Base-by-base conservation (phyloP, 805 yeast genomes). In the Wickerhamomyces pijperi region DNA sequence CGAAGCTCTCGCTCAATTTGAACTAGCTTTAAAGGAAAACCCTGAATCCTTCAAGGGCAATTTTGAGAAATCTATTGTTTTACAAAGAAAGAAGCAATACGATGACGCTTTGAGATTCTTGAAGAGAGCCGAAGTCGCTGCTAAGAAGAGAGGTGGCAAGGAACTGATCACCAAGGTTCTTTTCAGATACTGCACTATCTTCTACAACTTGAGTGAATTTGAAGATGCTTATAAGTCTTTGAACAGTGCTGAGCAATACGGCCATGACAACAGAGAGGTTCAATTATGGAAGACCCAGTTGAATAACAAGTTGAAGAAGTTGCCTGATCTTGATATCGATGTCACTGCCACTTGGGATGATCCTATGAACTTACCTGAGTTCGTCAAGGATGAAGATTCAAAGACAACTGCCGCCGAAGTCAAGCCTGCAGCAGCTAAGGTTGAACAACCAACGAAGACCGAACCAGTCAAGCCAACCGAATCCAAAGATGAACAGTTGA, bases 31-130 rank as follows among this genome's bases (percentile, higher is more conserved):
- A 13, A 46, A 48, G 8, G 67, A 67, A 36, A 60, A 65, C 37
- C 65, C 72, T 2, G 47, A 47, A 6, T 68, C 80, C 0, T 65
- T 68, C 44, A 61, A 60, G 36, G 69, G 78, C 0, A 59, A 62
- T 28, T 36, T 67, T 9, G 62, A 72, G 36, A 53, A 76, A 41
- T 59, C 77, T 4, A 66, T 61, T 21, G 67, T 70, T 1, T 57
- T 65, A 43, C 65, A 67, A 42, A 65, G 71, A 45, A 45, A 61
- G 34, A 60, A 63, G 44, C 53, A 65, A 38, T 64, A 54, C 42
- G 70, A 67, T 12, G 56, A 51, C 5, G 74, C 80, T 3, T 55
- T 63, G 32, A 53, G 56, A 0, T 71, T 65, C 42, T 56, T 71
- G 31, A 50, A 63, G 13, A 54, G 58, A 21, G 78, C 80, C 0